A percentile compares a stretch with the other conserved stretches of the same genome.
Conservation (phyloP, 306 rosid genomes). For the Phaseolus lunatus region DNA sequence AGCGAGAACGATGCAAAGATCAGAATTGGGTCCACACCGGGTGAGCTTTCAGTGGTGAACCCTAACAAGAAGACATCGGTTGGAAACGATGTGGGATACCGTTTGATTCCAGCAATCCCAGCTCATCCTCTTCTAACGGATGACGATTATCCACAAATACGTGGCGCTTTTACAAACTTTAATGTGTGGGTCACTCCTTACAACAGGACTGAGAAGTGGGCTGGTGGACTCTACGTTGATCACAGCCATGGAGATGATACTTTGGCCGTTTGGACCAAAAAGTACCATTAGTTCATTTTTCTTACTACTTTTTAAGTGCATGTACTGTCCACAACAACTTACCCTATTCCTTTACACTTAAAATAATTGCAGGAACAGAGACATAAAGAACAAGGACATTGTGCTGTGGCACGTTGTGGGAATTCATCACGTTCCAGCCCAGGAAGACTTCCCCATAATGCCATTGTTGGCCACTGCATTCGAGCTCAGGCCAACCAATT, state of each 20-base stretch:
- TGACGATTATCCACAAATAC: conserved; percentile 48
- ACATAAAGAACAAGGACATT: conserved; percentile 52
- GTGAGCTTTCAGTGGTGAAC: conserved; percentile 58
- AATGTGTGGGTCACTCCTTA: conserved; percentile 71
- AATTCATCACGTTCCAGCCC: conserved; percentile 74
- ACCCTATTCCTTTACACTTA: too few relatives aligned
- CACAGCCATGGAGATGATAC: conserved; percentile 1
- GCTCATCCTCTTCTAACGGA: conserved; percentile 47
- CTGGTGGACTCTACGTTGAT: conserved; percentile 46
- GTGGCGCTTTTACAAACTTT: conserved; percentile 1
- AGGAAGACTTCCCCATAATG: conserved; percentile 73
- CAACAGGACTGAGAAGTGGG: conserved; percentile 69
- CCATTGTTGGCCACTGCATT: conserved; percentile 60
- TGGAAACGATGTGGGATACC: conserved; percentile 65
- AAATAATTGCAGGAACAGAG: conserved; percentile 50
- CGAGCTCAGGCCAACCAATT: conserved; percentile 75
- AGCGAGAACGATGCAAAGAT: conserved; percentile 55
- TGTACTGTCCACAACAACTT: not conserved
- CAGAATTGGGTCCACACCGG: conserved; percentile 43
- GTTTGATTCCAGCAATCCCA: conserved; percentile 53
- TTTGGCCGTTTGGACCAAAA: conserved; percentile 3
- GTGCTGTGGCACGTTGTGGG: conserved; percentile 70
- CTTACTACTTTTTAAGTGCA: too few relatives aligned
- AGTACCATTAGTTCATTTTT: not conserved
- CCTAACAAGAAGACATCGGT: conserved; percentile 56